A percentile compares a stretch with the other conserved stretches of the same genome.
These are phyloP conservation scores for Raddia guianensis DNA, from an alignment of 176 grass and related monocot genomes.

Conservation along the genomic window DNA sequence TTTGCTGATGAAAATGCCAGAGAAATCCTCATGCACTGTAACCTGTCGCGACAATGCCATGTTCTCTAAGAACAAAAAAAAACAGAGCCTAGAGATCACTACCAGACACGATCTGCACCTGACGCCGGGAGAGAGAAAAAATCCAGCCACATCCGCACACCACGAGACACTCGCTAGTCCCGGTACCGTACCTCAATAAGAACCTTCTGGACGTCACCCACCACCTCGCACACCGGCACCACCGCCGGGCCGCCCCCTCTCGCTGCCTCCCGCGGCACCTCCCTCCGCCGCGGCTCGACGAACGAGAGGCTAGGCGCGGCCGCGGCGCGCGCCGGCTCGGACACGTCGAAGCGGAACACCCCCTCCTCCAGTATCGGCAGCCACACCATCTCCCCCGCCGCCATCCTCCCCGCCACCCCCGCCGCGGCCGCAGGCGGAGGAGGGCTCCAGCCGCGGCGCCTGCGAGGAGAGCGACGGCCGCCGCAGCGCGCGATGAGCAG, in stretches of 20 bases:
- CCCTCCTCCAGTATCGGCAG: constrained; percentile 65
- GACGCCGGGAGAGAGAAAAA: background rate
- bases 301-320: constrained; percentile 81
- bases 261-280: constrained; percentile 41
- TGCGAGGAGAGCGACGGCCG: background rate
- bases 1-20: too few relatives aligned
- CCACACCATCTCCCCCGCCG: constrained; percentile 53
- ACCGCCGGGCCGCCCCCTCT: constrained; percentile 43
- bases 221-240: constrained; percentile 48
- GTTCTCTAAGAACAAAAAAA: background rate
- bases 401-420: background rate
- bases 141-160: background rate
- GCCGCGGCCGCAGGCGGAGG: background rate
- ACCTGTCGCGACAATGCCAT: too few relatives aligned
- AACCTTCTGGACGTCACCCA: constrained; percentile 57
- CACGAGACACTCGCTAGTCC: background rate
- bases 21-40: too few relatives aligned
- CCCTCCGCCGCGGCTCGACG: constrained; percentile 53
- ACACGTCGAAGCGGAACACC: constrained; percentile 88
- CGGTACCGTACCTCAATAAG: constrained; percentile 58
- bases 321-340: constrained; percentile 49
- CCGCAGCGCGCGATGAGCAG: background rate
- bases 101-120: background rate
- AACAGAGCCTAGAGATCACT: constrained; percentile 3
- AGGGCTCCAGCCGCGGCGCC: constrained; percentile 17